phyloP scores from a whole-genome alignment of 2,329 filamentous ascomycete species.

The Diaporthe ampelina region DNA sequence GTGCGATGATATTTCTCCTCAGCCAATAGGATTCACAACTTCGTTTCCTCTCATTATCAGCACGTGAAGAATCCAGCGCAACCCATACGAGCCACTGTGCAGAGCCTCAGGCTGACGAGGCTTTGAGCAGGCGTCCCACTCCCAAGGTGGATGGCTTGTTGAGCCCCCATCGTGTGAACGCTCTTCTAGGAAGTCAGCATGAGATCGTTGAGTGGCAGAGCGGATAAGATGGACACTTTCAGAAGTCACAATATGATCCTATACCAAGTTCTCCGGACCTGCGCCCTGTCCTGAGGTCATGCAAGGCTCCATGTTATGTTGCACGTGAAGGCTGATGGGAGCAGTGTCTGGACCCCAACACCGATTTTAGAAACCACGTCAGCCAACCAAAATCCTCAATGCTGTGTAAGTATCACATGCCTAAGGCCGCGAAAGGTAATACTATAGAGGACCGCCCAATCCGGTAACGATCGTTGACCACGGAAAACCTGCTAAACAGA shows the following conservation, averaged over 20 bases:
- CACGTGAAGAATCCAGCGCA: too few relatives aligned
- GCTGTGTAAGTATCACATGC: background rate
- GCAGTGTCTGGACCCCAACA: background rate
- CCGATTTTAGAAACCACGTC: conserved; percentile 12
- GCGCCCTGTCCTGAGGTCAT: background rate
- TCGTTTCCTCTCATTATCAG: too few relatives aligned
- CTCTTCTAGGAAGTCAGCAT: background rate
- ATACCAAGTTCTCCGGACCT: background rate
- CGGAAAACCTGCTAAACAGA: background rate
- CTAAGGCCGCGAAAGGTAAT: background rate
- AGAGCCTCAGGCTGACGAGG: background rate
- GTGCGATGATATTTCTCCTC: too few relatives aligned
- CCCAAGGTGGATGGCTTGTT: background rate
- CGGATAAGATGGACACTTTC: background rate
- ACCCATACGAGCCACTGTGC: too few relatives aligned
- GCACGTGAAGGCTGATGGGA: background rate
- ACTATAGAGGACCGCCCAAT: background rate
- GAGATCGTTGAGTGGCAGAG: background rate
- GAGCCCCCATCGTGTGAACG: background rate
- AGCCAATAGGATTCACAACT: background rate
- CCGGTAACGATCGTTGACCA: background rate
- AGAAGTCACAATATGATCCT: background rate
- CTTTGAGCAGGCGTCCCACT: background rate
- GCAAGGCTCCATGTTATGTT: background rate
- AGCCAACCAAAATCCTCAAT: background rate